A percentile compares a stretch with the other conserved stretches of the same genome.
These are phyloP conservation scores for Polysphondylium violaceum DNA, from an alignment of 78 protist species.

Conservation along the genomic window DNA sequence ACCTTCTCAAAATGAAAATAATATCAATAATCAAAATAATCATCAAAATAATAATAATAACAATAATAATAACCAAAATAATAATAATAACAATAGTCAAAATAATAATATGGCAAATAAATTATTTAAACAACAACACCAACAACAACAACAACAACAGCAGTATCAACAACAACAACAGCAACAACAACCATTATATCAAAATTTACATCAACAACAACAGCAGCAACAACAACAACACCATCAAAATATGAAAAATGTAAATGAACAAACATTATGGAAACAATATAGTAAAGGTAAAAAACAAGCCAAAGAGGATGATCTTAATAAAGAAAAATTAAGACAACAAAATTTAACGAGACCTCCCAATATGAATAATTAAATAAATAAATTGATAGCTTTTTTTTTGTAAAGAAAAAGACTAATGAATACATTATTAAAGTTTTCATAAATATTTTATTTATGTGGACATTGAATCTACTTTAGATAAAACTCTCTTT, in stretches of 20 bases:
- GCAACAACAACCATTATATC: slow-evolving; percentile 12
- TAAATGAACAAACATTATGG: not conserved
- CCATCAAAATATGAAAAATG: not conserved
- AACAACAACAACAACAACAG: not conserved
- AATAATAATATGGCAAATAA: too few species aligned
- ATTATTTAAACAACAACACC: not conserved
- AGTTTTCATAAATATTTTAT: too few species aligned
- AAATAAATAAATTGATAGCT: too few species aligned
- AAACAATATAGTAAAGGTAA: slow-evolving; percentile 14
- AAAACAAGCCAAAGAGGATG: slow-evolving; percentile 48
- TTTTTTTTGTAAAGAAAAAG: too few species aligned
- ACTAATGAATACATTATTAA: too few species aligned
- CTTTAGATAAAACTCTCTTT: not conserved
- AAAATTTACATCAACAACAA: slow-evolving; percentile 21
- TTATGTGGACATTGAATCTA: too few species aligned
- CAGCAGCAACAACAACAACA: slow-evolving; percentile 9
- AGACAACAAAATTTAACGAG: slow-evolving; percentile 40
- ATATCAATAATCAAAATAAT: not conserved
- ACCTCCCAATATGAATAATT: too few species aligned
- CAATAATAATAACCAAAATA: slow-evolving; percentile 3
- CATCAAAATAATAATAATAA: not conserved
- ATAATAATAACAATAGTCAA: not conserved
- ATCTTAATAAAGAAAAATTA: slow-evolving; percentile 21
- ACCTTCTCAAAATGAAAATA: not conserved
- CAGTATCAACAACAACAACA: not conserved